Conservation (phyloP, 179 eudicot genomes). For the Amaranthus tricolor region DNA sequence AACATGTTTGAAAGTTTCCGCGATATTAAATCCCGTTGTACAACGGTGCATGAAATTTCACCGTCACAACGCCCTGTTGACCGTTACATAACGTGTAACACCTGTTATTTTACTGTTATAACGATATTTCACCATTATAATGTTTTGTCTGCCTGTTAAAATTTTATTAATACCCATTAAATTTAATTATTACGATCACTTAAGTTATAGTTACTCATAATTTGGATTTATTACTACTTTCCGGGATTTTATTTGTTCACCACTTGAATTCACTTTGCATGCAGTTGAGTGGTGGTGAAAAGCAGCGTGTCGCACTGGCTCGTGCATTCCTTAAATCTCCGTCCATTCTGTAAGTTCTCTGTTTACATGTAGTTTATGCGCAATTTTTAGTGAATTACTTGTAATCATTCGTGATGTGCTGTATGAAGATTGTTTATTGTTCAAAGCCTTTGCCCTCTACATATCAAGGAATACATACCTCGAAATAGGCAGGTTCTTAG, state of each 20-base stretch:
- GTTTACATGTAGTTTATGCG: neutral
- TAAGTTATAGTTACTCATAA: neutral
- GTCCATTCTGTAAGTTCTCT: constrained; percentile 56
- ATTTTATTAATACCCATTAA: no score
- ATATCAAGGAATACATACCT: no score
- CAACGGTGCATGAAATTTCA: no score
- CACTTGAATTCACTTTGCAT: constrained; percentile 4
- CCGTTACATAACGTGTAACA: no score
- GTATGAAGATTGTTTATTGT: neutral
- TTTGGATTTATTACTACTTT: neutral
- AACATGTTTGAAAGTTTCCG: no score
- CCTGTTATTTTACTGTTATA: no score
- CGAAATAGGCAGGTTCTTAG: neutral
- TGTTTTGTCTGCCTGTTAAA: no score
- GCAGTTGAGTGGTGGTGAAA: constrained; percentile 98
- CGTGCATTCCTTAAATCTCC: constrained; percentile 96
- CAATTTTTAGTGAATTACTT: neutral
- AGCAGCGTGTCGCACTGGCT: constrained; percentile 94
- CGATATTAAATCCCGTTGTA: no score
- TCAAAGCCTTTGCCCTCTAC: constrained; percentile 1
- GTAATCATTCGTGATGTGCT: neutral
- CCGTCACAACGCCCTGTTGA: no score
- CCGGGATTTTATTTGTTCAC: neutral
- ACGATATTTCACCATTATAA: no score
- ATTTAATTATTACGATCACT: no score